These are phyloP conservation scores for Penstemon newberryi DNA, from an alignment of 257 asterid species.

Conservation along the genomic window DNA sequence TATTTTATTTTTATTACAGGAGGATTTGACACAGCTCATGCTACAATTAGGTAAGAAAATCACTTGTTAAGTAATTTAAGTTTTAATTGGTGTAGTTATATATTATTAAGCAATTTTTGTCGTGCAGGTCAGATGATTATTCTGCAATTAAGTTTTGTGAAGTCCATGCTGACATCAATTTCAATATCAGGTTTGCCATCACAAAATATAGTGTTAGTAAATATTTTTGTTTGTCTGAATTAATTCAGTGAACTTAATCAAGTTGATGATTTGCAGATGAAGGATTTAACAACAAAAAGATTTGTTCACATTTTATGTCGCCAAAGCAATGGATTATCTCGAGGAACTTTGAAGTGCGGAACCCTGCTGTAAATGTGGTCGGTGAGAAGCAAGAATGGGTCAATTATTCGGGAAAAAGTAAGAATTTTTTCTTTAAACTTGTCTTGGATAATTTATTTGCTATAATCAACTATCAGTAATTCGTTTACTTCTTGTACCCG, in stretches of 20 bases:
- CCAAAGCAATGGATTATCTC: slow-evolving; percentile 59
- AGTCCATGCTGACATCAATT: slow-evolving; percentile 49
- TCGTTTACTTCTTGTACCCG: not conserved
- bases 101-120: not conserved
- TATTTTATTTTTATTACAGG: slow-evolving; percentile 40
- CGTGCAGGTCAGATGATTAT: slow-evolving; percentile 49
- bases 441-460: slow-evolving; percentile 17
- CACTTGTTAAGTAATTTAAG: not conserved
- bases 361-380: slow-evolving; percentile 63
- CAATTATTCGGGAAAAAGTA: slow-evolving; percentile 76
- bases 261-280: slow-evolving; percentile 31
- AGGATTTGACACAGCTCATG: slow-evolving; percentile 87
- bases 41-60: slow-evolving; percentile 67
- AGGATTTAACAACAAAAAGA: slow-evolving; percentile 48
- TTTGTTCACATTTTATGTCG: slow-evolving; percentile 52
- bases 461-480: not conserved
- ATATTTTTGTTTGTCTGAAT: not conserved
- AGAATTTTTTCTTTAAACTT: slow-evolving; percentile 11
- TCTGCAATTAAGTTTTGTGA: slow-evolving; percentile 58
- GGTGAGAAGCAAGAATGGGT: slow-evolving; percentile 76
- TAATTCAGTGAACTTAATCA: not conserved
- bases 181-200: slow-evolving; percentile 37
- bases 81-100: not conserved
- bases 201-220: not conserved
- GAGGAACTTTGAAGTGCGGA: slow-evolving; percentile 71